Evolutionary conservation across 805 yeast species (phyloP), one percentile per base, ranked within the genome.

Genomic region (Metschnikowia dekortorum): DNA sequence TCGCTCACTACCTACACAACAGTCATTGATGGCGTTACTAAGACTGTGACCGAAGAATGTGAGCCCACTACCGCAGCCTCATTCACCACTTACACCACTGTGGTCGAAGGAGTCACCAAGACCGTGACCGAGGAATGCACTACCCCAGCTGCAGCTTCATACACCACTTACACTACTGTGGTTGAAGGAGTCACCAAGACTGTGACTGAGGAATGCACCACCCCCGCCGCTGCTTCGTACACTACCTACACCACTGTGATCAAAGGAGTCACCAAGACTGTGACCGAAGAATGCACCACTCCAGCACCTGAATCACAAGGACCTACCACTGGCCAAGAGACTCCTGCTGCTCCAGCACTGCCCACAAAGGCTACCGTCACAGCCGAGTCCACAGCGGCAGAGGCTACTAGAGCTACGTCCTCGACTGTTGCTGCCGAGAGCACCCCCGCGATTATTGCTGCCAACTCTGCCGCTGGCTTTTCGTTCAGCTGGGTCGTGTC

Each of bases 21-120:
- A 13, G 48, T 35, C 22, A 35, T 13, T 31, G 33, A 10, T 5
- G 33, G 13, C 8, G 33, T 13, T 31, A 10, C 13, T 3, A 10
- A 31, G 6, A 7, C 13, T 1, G 11, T 9, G 6, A 8, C 34
- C 11, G 6, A 32, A 9, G n/a, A 29, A n/a, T 45, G 47, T 22
- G 22, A 22, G 22, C n/a, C 36, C 33, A n/a, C 48, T 14, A 8
- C 42, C 11, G 9, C 49, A 6, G 40, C 31, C 6, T 26, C 52
- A 6, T n/a, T 28, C 22, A 47, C 49, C 10, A 50, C 53, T 1
- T 50, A 50, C 46, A 53, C 56, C 9, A 50, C 53, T 14, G 50
- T 47, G 10, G 26, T 7, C 6, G 14, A 44, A 2, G 48, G 44
- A 22, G 38, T 36, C 6, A 41, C 46, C 18, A 42, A 33, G 22